phyloP scores from a whole-genome alignment of 805 yeast species.

The Saccharomycopsis capsularis region DNA sequence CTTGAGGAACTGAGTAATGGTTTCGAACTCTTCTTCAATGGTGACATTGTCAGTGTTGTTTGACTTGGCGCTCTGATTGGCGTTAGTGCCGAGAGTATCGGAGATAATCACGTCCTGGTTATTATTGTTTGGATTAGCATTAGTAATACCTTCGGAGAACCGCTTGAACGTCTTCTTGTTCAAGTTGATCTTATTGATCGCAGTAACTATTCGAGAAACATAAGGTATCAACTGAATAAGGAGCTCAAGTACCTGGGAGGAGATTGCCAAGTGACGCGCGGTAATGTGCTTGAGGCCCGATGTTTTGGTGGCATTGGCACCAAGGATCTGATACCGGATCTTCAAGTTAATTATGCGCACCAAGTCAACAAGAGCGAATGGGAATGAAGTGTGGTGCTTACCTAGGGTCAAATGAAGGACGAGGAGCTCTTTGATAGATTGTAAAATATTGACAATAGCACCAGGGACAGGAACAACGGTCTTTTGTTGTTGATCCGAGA shows the following conservation, averaged over 20 bases:
- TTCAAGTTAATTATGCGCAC: conserved; percentile 47
- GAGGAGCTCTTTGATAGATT: conserved; percentile 14
- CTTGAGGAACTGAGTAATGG: conserved; percentile 35
- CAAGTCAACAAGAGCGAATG: conserved; percentile 34
- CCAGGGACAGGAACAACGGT: conserved; percentile 11
- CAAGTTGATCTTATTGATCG: conserved; percentile 24
- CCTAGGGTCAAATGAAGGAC: conserved; percentile 18
- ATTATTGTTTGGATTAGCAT: conserved; percentile 17
- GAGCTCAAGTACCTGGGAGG: conserved; percentile 56
- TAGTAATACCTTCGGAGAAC: conserved; percentile 14
- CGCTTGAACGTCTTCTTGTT: conserved; percentile 9
- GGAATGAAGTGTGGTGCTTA: conserved; percentile 12
- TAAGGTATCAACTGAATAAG: conserved; percentile 35
- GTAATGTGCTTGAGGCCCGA: conserved; percentile 71
- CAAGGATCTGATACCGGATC: conserved; percentile 53
- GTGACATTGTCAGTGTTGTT: conserved; percentile 21
- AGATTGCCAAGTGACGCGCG: conserved; percentile 61
- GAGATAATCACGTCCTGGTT: too few relatives aligned
- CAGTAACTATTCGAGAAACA: conserved; percentile 28
- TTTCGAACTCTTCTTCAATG: conserved; percentile 33
- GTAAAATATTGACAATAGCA: conserved; percentile 8
- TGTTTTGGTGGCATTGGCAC: conserved; percentile 69
- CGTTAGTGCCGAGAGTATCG: too few relatives aligned
- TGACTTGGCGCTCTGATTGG: too few relatives aligned
- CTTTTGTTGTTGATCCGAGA: too few relatives aligned